Evolutionary conservation across 345 rosid genomes (phyloP).

Genomic region (Camelina sativa): DNA sequence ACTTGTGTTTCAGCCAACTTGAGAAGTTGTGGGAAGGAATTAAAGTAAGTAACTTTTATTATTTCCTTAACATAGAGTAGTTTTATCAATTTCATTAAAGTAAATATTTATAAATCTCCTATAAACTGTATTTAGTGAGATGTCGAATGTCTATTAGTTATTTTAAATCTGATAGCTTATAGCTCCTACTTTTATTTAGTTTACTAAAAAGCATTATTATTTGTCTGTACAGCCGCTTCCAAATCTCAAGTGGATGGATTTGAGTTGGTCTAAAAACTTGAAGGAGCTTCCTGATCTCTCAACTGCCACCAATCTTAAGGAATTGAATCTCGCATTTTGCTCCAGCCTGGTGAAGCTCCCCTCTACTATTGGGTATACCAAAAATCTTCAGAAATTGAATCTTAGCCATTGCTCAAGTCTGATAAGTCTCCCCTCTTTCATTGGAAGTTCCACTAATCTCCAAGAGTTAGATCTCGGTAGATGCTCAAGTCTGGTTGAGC

Average conservation of each 20-base stretch:
- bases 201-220: background rate
- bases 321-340: background rate
- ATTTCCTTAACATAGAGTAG: no score
- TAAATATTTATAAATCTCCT: no score
- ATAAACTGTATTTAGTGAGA: no score
- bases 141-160: no score
- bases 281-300: slow-evolving; percentile 23
- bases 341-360: background rate
- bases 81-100: no score
- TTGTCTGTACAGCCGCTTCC: background rate
- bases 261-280: background rate
- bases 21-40: slow-evolving; percentile 10
- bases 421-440: background rate
- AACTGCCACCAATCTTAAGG: slow-evolving; percentile 7
- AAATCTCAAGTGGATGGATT: slow-evolving; percentile 7
- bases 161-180: no score
- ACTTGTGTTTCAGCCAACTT: background rate
- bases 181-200: no score
- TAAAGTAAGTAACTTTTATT: slow-evolving; percentile 1
- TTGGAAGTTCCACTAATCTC: background rate
- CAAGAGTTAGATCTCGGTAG: background rate
- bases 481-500: no score
- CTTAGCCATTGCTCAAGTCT: slow-evolving; percentile 1
- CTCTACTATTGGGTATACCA: background rate
- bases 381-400: background rate